Conservation (phyloP, 140 eudicot genomes). For the Cichorium intybus region DNA sequence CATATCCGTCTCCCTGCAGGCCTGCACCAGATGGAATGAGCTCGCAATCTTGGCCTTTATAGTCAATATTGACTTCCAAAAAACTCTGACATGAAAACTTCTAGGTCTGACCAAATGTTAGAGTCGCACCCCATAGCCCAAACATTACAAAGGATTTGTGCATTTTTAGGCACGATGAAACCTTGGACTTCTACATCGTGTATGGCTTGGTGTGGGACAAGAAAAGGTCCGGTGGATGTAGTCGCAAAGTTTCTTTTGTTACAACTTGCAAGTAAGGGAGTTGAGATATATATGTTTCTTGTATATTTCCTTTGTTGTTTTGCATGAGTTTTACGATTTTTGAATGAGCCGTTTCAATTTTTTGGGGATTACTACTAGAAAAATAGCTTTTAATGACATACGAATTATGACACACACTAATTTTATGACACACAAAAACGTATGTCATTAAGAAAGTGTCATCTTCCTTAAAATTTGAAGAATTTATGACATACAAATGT, state of each 20-base stretch:
- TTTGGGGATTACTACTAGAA: conserved; percentile 15
- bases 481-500: too few species aligned
- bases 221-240: conserved; percentile 13
- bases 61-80: neutral
- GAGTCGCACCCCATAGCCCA: conserved; percentile 17
- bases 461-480: too few species aligned
- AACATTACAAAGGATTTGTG: conserved; percentile 13
- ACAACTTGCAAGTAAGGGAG: conserved; percentile 16
- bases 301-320: neutral
- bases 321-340: neutral
- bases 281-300: neutral
- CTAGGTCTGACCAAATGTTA: neutral
- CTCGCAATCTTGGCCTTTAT: too few species aligned
- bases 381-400: too few species aligned
- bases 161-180: neutral
- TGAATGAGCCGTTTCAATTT: neutral
- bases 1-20: too few species aligned
- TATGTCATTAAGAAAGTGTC: too few species aligned
- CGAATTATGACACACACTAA: too few species aligned
- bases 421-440: too few species aligned
- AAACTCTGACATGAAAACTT: neutral
- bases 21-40: too few species aligned
- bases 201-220: conserved; percentile 10
- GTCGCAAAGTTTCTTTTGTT: conserved; percentile 13
- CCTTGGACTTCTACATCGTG: neutral